These are phyloP conservation scores for Fusarium zealandicum DNA, from an alignment of 2,329 filamentous ascomycete genomes.

Conservation along the genomic window DNA sequence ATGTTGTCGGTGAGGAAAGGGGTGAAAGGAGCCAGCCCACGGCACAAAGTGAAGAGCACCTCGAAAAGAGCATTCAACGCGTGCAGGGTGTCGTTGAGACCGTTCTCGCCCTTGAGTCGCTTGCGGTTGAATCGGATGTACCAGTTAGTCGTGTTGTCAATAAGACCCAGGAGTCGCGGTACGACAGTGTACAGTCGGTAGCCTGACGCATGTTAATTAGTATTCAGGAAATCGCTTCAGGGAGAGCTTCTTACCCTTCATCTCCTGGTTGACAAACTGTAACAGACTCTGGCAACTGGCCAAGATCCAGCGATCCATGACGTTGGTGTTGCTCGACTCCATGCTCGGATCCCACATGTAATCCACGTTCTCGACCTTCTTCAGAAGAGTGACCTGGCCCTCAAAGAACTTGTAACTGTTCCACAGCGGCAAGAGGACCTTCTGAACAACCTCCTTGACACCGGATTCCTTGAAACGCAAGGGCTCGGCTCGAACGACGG, in stretches of 20 bases:
- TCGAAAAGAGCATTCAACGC: slow-evolving; percentile 95
- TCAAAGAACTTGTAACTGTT: slow-evolving; percentile 98
- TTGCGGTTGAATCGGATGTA: slow-evolving; percentile 96
- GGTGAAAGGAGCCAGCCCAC: slow-evolving; percentile 90
- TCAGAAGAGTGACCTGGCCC: slow-evolving; percentile 82
- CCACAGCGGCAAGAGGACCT: slow-evolving; percentile 90
- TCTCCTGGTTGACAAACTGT: slow-evolving; percentile 91
- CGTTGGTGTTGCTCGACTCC: slow-evolving; percentile 81
- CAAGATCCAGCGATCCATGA: slow-evolving; percentile 96
- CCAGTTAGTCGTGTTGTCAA: slow-evolving; percentile 98
- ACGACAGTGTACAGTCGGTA: slow-evolving; percentile 92
- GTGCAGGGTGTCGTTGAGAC: slow-evolving; percentile 83
- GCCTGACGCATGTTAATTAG: slow-evolving; percentile 46
- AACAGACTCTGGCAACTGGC: slow-evolving; percentile 91
- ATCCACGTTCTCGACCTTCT: slow-evolving; percentile 81
- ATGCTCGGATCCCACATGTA: slow-evolving; percentile 80
- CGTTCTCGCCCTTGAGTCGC: slow-evolving; percentile 88
- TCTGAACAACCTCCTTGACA: slow-evolving; percentile 93
- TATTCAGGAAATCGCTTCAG: not conserved
- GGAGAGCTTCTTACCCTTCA: slow-evolving; percentile 67
- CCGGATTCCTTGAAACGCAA: slow-evolving; percentile 90
- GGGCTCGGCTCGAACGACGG: slow-evolving; percentile 90
- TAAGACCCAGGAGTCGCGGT: slow-evolving; percentile 79
- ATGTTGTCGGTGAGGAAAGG: slow-evolving; percentile 97
- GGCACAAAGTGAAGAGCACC: slow-evolving; percentile 86